Conservation (phyloP, 768 basidiomycete genomes). For the Auriscalpium orientale region DNA sequence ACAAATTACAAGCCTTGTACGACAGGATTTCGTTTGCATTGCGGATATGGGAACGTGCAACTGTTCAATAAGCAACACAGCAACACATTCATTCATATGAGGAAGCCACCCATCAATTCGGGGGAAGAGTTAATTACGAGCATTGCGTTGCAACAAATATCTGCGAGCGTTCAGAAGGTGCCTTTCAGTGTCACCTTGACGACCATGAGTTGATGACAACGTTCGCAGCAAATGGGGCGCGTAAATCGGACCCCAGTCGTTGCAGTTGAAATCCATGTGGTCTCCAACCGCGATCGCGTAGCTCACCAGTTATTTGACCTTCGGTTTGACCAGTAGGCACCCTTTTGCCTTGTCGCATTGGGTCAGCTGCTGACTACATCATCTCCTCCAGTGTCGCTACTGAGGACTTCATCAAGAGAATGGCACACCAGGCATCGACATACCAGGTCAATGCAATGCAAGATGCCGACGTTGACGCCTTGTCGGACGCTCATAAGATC, state of each 20-base stretch:
- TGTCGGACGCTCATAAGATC: not conserved
- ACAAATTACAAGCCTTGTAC: not conserved
- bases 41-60: slow-evolving; percentile 47
- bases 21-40: slow-evolving; percentile 40
- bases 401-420: slow-evolving; percentile 20
- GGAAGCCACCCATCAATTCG: slow-evolving; percentile 37
- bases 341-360: slow-evolving; percentile 9
- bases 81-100: slow-evolving; percentile 55
- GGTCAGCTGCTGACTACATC: too few relatives aligned
- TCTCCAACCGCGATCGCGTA: slow-evolving; percentile 59
- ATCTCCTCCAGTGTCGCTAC: slow-evolving; percentile 19
- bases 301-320: slow-evolving; percentile 63
- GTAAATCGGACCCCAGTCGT: slow-evolving; percentile 43
- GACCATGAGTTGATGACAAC: not conserved
- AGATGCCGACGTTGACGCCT: not conserved
- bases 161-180: slow-evolving; percentile 43
- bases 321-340: slow-evolving; percentile 57
- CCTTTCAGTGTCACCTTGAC: slow-evolving; percentile 4
- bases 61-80: slow-evolving; percentile 45
- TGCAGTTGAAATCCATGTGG: slow-evolving; percentile 57
- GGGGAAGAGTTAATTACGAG: slow-evolving; percentile 45
- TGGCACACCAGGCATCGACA: slow-evolving; percentile 1
- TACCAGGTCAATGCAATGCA: not conserved
- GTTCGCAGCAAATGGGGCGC: slow-evolving; percentile 50
- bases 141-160: slow-evolving; percentile 59